phyloP scores from a whole-genome alignment of 495 filamentous ascomycete genomes.

The Pseudoneurospora amorphoporcata region DNA sequence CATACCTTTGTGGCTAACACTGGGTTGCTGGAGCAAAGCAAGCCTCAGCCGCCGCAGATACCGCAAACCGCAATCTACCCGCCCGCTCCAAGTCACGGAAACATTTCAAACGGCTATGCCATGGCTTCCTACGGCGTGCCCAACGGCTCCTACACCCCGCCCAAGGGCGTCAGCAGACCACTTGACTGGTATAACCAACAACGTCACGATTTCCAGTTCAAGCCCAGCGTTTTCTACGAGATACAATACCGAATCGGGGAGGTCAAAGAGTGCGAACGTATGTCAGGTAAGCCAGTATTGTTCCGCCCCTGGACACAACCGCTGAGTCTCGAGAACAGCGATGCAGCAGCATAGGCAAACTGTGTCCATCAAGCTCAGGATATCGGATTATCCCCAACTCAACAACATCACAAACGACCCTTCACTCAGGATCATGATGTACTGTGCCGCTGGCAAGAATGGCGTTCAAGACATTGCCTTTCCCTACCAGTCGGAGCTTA shows the following conservation, averaged over 20 bases:
- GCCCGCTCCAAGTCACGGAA: not conserved
- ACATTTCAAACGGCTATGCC: conserved; percentile 5
- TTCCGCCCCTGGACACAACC: not conserved
- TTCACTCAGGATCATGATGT: conserved; percentile 62
- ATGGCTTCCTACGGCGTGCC: conserved; percentile 3
- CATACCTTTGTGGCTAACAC: conserved; percentile 3
- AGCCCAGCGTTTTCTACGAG: conserved; percentile 69
- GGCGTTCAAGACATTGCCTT: conserved; percentile 71
- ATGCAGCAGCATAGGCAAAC: conserved; percentile 54
- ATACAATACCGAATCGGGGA: conserved; percentile 49
- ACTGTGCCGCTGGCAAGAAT: conserved; percentile 54
- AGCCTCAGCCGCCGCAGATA: not conserved
- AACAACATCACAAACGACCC: conserved; percentile 42
- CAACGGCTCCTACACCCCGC: conserved; percentile 2
- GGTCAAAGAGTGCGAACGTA: conserved; percentile 60
- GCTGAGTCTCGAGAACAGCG: conserved; percentile 24
- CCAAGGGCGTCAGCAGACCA: not conserved
- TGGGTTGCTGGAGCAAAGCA: not conserved
- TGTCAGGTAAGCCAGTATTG: conserved; percentile 12
- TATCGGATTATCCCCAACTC: conserved; percentile 37
- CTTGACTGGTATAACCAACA: not conserved
- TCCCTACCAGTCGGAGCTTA: conserved; percentile 83
- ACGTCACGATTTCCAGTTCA: conserved; percentile 38
- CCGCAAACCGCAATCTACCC: conserved; percentile 4
- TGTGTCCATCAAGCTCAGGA: conserved; percentile 39